A percentile compares a stretch with the other conserved stretches of the same genome.
Evolutionary conservation across 1,284 basidiomycete species (phyloP).

Genomic region (Trichosporon sp.): DNA sequence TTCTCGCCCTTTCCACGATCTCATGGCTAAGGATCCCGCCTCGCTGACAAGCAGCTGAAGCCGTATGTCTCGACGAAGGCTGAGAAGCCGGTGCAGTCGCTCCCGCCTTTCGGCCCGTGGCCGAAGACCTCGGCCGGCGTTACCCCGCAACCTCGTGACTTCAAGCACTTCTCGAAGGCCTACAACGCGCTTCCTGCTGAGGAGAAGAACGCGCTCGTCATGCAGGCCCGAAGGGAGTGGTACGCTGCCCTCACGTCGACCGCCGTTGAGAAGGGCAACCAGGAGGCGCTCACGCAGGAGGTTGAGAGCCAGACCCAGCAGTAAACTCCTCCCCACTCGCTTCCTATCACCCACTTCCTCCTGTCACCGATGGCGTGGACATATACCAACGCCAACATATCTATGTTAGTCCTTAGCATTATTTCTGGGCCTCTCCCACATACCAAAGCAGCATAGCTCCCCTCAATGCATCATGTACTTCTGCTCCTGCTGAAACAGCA

Average conservation of each 20-base stretch:
- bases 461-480: slow-evolving; percentile 3
- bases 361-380: no score
- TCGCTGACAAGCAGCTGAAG: slow-evolving; percentile 46
- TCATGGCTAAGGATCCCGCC: neutral
- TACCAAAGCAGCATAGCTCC: neutral
- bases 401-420: neutral
- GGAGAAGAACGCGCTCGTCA: slow-evolving; percentile 36
- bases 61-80: slow-evolving; percentile 49
- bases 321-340: neutral
- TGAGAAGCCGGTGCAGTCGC: slow-evolving; percentile 4
- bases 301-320: slow-evolving; percentile 9
- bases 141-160: slow-evolving; percentile 7
- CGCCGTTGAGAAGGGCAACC: slow-evolving; percentile 1
- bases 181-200: slow-evolving; percentile 27
- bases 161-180: slow-evolving; percentile 26
- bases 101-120: slow-evolving; percentile 21
- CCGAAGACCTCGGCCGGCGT: neutral
- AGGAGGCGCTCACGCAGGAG: slow-evolving; percentile 14
- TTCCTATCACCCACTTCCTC: no score
- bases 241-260: slow-evolving; percentile 26
- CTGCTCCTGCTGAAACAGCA: neutral
- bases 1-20: no score
- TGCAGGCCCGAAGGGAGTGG: slow-evolving; percentile 40
- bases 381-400: neutral
- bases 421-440: neutral